Evolutionary conservation across 176 grass and related monocot genomes (phyloP).

Genomic region (Melocanna baccifera): DNA sequence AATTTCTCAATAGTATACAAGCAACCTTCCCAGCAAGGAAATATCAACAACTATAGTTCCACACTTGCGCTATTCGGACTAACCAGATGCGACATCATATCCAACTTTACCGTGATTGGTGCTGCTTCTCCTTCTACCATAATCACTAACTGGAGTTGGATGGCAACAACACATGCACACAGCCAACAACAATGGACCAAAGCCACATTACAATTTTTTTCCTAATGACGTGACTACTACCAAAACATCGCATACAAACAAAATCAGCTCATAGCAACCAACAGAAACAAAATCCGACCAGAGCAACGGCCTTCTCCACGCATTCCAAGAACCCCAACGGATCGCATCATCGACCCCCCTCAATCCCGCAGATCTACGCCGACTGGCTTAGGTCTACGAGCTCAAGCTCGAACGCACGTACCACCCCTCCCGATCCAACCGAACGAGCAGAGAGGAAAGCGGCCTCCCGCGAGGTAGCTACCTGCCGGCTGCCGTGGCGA

Average conservation of each 20-base stretch:
- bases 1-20: not conserved
- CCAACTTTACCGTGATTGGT: not conserved
- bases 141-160: not conserved
- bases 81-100: not conserved
- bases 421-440: constrained; percentile 1
- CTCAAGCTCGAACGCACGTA: not conserved
- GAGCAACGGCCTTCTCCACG: not conserved
- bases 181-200: not conserved
- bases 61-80: not conserved
- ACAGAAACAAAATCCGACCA: not conserved
- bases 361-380: constrained; percentile 42
- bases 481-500: constrained; percentile 42
- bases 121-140: not conserved
- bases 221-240: not conserved
- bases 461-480: not conserved
- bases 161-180: not conserved
- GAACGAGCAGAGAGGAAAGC: not conserved
- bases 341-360: not conserved
- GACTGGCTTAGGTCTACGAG: not conserved
- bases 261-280: not conserved
- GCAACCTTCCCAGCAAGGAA: not conserved
- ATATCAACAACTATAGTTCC: not conserved
- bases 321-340: not conserved
- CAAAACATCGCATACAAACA: not conserved
- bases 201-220: not conserved